Percentiles rank a stretch among this genome's conserved stretches.
Evolutionary conservation across 140 eudicot genomes (phyloP).

Genomic region (Flaveria floridana): DNA sequence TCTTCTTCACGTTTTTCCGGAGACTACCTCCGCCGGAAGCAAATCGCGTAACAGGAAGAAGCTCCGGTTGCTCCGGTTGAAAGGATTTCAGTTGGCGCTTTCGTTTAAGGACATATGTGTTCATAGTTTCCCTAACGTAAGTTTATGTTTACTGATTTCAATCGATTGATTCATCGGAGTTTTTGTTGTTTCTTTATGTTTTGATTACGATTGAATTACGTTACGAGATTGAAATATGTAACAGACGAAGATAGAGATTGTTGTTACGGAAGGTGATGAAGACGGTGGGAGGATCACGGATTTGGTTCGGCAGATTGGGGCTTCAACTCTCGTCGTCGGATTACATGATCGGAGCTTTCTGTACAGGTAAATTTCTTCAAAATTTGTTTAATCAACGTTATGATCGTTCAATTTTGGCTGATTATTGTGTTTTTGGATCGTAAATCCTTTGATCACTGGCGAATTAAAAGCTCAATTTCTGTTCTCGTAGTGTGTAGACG

Average conservation of each 20-base stretch:
- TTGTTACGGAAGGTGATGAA: slow-evolving; percentile 76
- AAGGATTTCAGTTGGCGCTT: slow-evolving; percentile 84
- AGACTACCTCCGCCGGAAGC: slow-evolving; percentile 9
- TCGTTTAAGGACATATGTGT: slow-evolving; percentile 73
- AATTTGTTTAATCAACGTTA: neutral
- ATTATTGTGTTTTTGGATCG: slow-evolving; percentile 6
- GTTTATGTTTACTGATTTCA: slow-evolving; percentile 5
- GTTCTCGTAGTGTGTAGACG: neutral
- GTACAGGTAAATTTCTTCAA: slow-evolving; percentile 47
- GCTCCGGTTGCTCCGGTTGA: slow-evolving; percentile 57
- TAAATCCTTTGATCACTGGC: neutral
- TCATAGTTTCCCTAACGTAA: slow-evolving; percentile 63
- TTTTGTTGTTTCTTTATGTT: neutral
- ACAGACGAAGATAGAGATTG: slow-evolving; percentile 89
- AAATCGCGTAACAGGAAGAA: slow-evolving; percentile 60
- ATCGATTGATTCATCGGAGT: neutral
- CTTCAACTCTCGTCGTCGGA: slow-evolving; percentile 80
- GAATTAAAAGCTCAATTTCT: neutral
- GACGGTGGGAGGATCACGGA: slow-evolving; percentile 68
- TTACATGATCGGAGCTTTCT: slow-evolving; percentile 92
- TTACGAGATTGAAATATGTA: neutral
- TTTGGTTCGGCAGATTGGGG: slow-evolving; percentile 72
- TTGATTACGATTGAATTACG: slow-evolving; percentile 8
- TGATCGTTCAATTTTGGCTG: neutral
- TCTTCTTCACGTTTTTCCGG: slow-evolving; percentile 72